Conservation (phyloP, 805 yeast genomes). For the Candida tammaniensis region DNA sequence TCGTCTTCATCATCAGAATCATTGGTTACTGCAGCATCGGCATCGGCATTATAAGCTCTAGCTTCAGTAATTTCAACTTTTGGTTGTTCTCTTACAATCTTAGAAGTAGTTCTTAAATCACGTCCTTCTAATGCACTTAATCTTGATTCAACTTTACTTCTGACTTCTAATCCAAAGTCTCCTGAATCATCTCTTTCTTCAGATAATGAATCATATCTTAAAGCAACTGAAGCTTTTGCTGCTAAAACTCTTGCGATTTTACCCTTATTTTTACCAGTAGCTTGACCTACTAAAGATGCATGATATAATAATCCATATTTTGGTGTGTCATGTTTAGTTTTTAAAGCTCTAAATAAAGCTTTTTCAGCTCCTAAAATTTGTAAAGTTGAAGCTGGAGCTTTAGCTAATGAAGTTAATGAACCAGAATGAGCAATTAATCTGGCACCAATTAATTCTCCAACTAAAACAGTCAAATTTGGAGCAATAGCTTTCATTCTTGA, state of each 20-base stretch:
- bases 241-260: constrained; percentile 98
- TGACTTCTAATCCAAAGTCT: constrained; percentile 84
- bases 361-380: constrained; percentile 99
- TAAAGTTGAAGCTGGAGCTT: constrained; percentile 97
- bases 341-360: constrained; percentile 97
- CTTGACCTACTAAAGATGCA: constrained; percentile 96
- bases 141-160: constrained; percentile 93
- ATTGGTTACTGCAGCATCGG: constrained; percentile 61
- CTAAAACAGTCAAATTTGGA: constrained; percentile 91
- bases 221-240: constrained; percentile 95
- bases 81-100: constrained; percentile 76
- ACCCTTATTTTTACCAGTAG: constrained; percentile 97
- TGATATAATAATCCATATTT: constrained; percentile 97
- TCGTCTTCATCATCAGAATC: constrained; percentile 28
- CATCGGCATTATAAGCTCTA: constrained; percentile 90
- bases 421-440: constrained; percentile 98
- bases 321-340: constrained; percentile 98
- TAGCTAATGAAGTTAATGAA: constrained; percentile 88
- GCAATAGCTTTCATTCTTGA: constrained; percentile 99
- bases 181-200: constrained; percentile 97
- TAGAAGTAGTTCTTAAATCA: constrained; percentile 86
- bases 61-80: constrained; percentile 86
- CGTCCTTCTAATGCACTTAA: constrained; percentile 95
- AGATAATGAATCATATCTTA: constrained; percentile 94
- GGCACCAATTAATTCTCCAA: constrained; percentile 98